These are phyloP conservation scores for Diaporthe nobilis DNA, from an alignment of 2,329 filamentous ascomycete species.

Conservation along the genomic window DNA sequence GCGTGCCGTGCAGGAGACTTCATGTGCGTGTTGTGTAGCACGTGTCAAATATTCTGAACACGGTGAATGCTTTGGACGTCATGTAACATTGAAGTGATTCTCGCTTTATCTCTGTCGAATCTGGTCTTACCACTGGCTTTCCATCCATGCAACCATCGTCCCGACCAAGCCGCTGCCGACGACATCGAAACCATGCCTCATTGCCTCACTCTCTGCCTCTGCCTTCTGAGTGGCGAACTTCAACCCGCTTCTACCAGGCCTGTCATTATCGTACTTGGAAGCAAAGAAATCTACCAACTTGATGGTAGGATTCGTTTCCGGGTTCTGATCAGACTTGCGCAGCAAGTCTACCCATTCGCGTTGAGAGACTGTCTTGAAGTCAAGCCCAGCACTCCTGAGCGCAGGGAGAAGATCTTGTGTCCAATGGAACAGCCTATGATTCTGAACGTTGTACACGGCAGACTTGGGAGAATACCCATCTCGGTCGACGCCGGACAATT, in stretches of 20 bases:
- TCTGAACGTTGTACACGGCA: constrained; percentile 66
- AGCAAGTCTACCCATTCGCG: constrained; percentile 62
- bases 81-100: neutral
- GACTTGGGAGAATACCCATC: constrained; percentile 42
- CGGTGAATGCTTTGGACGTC: too few relatives aligned
- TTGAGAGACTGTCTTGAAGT: constrained; percentile 59
- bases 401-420: constrained; percentile 66
- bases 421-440: constrained; percentile 64
- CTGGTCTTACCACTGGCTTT: constrained; percentile 19
- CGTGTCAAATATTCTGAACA: neutral
- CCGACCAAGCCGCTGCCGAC: constrained; percentile 54
- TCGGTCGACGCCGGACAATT: constrained; percentile 40
- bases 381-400: constrained; percentile 59
- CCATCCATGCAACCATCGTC: constrained; percentile 55
- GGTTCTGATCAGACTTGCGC: constrained; percentile 61
- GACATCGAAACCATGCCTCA: constrained; percentile 54
- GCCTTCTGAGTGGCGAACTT: constrained; percentile 56
- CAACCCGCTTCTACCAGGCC: constrained; percentile 52
- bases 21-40: neutral
- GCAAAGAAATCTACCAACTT: constrained; percentile 67
- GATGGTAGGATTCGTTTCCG: constrained; percentile 62
- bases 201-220: constrained; percentile 49
- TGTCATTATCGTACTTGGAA: constrained; percentile 64
- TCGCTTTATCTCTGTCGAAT: neutral
- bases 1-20: neutral